Conservation (phyloP, 2,329 filamentous ascomycete genomes). For the Tolypocladium nubicola region DNA sequence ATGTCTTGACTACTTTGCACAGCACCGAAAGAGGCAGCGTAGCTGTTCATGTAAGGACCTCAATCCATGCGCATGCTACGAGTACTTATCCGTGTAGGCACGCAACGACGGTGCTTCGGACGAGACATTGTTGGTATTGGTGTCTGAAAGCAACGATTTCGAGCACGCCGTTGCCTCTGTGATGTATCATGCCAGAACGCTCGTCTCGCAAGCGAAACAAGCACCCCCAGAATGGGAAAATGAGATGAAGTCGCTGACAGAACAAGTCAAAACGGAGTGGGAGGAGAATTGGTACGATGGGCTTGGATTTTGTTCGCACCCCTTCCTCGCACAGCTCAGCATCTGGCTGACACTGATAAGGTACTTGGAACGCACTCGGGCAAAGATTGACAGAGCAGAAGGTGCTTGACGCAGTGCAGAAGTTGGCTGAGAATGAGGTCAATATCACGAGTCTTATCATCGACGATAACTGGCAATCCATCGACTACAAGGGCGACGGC, state of each 20-base stretch:
- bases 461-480: slow-evolving; percentile 91
- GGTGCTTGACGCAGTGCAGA: slow-evolving; percentile 63
- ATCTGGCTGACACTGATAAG: slow-evolving; percentile 21
- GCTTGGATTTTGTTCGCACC: slow-evolving; percentile 65
- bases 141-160: slow-evolving; percentile 61
- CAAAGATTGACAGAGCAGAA: slow-evolving; percentile 74
- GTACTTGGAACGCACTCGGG: slow-evolving; percentile 89
- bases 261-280: slow-evolving; percentile 53
- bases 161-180: slow-evolving; percentile 69
- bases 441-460: slow-evolving; percentile 81
- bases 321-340: background rate
- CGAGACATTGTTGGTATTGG: slow-evolving; percentile 52
- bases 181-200: slow-evolving; percentile 75
- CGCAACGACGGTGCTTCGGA: slow-evolving; percentile 55
- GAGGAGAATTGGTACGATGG: slow-evolving; percentile 86
- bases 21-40: slow-evolving; percentile 57
- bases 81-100: slow-evolving; percentile 25
- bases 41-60: slow-evolving; percentile 47
- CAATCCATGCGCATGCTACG: background rate
- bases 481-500: slow-evolving; percentile 41
- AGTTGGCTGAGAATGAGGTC: slow-evolving; percentile 60
- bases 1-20: slow-evolving; percentile 60
- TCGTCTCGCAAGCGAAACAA: slow-evolving; percentile 27
- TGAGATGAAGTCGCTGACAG: slow-evolving; percentile 33
- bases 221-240: slow-evolving; percentile 29